Percentiles rank a stretch among this genome's conserved stretches.
phyloP scores from a whole-genome alignment of 2,329 filamentous ascomycete species.

The Ceratocystis lukuohia region DNA sequence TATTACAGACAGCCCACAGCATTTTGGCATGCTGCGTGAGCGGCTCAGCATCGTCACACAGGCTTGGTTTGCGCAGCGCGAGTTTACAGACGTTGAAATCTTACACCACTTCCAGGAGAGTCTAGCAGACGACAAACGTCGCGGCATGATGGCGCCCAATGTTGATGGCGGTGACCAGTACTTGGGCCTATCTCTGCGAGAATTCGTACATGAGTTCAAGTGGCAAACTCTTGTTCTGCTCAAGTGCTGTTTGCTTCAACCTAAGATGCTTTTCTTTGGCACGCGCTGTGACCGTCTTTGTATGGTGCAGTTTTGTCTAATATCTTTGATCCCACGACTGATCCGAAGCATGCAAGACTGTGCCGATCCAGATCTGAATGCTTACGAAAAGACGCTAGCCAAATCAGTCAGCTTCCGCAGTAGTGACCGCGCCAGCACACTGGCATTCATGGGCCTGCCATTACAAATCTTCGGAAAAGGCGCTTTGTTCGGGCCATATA shows the following conservation, averaged over 20 bases:
- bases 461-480: conserved; percentile 94
- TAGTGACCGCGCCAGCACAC: conserved; percentile 77
- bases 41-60: conserved; percentile 80
- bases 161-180: conserved; percentile 73
- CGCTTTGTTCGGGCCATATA: conserved; percentile 91
- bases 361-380: conserved; percentile 83
- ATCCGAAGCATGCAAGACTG: conserved; percentile 87
- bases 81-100: conserved; percentile 87
- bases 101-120: conserved; percentile 83
- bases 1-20: conserved; percentile 78
- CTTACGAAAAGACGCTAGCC: conserved; percentile 59
- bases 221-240: conserved; percentile 88
- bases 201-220: conserved; percentile 87
- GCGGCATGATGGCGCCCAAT: conserved; percentile 46
- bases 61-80: conserved; percentile 90
- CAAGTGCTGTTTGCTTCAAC: conserved; percentile 86
- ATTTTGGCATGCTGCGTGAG: conserved; percentile 81
- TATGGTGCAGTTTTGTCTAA: conserved; percentile 95
- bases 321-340: conserved; percentile 87
- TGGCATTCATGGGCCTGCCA: conserved; percentile 88
- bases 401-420: conserved; percentile 77
- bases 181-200: conserved; percentile 73
- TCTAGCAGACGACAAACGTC: conserved; percentile 52
- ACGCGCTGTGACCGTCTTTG: conserved; percentile 91
- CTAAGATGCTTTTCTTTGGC: conserved; percentile 99